These are phyloP conservation scores for Solanum neorickii DNA, from an alignment of 257 asterid genomes.

Conservation along the genomic window DNA sequence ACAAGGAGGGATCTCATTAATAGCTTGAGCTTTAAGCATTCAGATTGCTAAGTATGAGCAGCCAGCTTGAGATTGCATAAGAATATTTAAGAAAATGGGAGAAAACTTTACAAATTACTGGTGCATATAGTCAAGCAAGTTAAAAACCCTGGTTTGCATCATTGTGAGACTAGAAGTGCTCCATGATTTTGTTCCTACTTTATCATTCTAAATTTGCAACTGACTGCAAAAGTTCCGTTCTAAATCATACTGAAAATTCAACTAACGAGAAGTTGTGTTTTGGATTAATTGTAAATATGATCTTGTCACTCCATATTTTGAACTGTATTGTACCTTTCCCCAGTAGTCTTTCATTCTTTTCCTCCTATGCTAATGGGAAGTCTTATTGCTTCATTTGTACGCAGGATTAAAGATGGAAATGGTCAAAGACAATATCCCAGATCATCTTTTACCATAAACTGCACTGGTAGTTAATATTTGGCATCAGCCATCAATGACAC, in stretches of 20 bases:
- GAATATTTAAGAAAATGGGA: not conserved
- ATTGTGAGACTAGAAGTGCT: not conserved
- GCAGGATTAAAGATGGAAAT: constrained; percentile 53
- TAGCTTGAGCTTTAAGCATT: not conserved
- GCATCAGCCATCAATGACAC: not conserved
- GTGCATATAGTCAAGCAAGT: not conserved
- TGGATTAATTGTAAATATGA: not conserved
- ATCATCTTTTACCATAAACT: constrained; percentile 53
- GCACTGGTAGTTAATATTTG: constrained; percentile 42
- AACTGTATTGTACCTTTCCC: not conserved
- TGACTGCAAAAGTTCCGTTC: not conserved
- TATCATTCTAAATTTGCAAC: not conserved
- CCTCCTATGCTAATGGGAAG: not conserved
- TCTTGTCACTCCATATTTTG: not conserved
- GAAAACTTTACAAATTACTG: not conserved
- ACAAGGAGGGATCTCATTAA: not conserved
- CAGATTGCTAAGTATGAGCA: not conserved
- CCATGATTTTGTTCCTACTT: not conserved
- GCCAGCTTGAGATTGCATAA: not conserved
- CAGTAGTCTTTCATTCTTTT: not conserved
- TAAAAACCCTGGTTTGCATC: not conserved
- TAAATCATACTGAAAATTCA: not conserved
- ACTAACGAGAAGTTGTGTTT: not conserved
- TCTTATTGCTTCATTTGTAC: constrained; percentile 7
- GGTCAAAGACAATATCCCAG: constrained; percentile 52